Evolutionary conservation across 345 rosid species (phyloP).

Genomic region (Citrus mangshanensis): DNA sequence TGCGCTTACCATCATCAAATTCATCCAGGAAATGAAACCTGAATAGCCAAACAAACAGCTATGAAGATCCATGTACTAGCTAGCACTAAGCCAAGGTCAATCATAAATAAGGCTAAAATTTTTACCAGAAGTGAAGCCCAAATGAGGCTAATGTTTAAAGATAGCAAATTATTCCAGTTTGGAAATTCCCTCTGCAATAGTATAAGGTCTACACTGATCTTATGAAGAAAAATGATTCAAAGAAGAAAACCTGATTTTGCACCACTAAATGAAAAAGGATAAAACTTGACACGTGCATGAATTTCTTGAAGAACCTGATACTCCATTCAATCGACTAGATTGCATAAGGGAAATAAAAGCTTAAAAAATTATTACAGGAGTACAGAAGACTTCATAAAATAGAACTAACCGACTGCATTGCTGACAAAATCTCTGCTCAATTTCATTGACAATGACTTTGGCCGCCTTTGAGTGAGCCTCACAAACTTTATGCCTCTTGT

Average conservation of each 20-base stretch:
- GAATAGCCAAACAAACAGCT: slow-evolving; percentile 24
- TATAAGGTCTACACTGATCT: neutral
- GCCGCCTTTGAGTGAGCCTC: slow-evolving; percentile 74
- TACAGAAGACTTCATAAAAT: neutral
- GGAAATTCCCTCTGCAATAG: neutral
- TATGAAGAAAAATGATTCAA: neutral
- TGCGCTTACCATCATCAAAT: slow-evolving; percentile 82
- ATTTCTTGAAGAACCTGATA: neutral
- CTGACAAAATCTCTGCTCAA: slow-evolving; percentile 84
- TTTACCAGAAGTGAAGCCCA: neutral
- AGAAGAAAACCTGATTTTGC: neutral
- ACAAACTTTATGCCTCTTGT: slow-evolving; percentile 82
- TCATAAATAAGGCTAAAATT: neutral
- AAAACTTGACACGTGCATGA: neutral
- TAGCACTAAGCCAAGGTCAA: neutral
- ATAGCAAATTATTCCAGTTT: neutral
- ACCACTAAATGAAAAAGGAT: neutral
- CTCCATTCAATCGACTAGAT: neutral
- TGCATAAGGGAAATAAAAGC: neutral
- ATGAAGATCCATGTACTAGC: neutral
- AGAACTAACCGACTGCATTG: slow-evolving; percentile 80
- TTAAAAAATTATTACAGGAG: neutral
- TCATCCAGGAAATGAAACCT: slow-evolving; percentile 92
- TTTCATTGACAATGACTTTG: slow-evolving; percentile 57
- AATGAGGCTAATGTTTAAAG: neutral